Evolutionary conservation across 2,329 filamentous ascomycete species (phyloP).

Genomic region (Sporothrix pallida): DNA sequence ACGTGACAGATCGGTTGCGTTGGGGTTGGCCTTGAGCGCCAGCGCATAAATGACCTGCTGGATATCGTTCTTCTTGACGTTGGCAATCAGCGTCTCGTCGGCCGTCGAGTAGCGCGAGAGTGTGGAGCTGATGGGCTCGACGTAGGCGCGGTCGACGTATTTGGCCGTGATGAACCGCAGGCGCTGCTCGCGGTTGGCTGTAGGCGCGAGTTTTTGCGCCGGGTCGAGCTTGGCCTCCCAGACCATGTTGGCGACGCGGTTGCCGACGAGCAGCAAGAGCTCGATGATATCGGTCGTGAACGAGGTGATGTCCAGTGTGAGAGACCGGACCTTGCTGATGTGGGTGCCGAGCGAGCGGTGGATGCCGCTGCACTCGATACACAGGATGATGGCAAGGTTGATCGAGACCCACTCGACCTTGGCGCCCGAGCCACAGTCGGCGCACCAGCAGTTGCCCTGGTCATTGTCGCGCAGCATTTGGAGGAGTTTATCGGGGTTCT

Average conservation of each 20-base stretch:
- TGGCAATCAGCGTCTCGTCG: slow-evolving; percentile 87
- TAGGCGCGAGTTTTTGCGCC: slow-evolving; percentile 72
- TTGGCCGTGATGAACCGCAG: slow-evolving; percentile 95
- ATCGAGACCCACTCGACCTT: slow-evolving; percentile 99
- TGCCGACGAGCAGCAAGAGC: slow-evolving; percentile 86
- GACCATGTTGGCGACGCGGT: slow-evolving; percentile 93
- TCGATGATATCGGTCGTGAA: slow-evolving; percentile 98
- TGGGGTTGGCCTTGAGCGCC: slow-evolving; percentile 84
- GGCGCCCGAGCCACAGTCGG: slow-evolving; percentile 86
- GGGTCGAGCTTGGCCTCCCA: slow-evolving; percentile 89
- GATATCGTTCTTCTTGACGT: slow-evolving; percentile 95
- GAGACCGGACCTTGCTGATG: slow-evolving; percentile 94
- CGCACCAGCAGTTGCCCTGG: slow-evolving; percentile 90
- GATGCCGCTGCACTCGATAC: slow-evolving; percentile 97
- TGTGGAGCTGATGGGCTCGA: slow-evolving; percentile 77
- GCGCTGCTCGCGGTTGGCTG: slow-evolving; percentile 85
- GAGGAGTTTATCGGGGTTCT: slow-evolving; percentile 83
- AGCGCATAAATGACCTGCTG: slow-evolving; percentile 90
- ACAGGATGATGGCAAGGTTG: slow-evolving; percentile 93
- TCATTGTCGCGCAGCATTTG: slow-evolving; percentile 88
- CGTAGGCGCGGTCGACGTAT: slow-evolving; percentile 83
- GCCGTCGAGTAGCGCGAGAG: slow-evolving; percentile 77
- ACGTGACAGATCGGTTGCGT: slow-evolving; percentile 81
- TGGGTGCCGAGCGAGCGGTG: slow-evolving; percentile 95
- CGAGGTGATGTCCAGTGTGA: slow-evolving; percentile 93